Base-by-base conservation (phyloP, 2,329 filamentous ascomycete species). In the Drechslerella dactyloides region DNA sequence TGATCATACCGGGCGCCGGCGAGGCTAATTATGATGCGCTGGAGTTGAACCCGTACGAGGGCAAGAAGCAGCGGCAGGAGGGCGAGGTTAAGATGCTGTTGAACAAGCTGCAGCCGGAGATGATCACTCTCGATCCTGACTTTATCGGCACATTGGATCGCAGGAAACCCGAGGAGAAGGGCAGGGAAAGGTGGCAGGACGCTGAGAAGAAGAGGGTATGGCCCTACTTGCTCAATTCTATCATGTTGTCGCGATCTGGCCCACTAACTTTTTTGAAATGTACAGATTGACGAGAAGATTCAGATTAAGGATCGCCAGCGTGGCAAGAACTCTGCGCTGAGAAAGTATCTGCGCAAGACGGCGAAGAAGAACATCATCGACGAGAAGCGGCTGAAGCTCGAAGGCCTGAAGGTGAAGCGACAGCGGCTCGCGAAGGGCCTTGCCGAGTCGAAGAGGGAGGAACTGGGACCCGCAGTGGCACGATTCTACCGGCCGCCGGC, bases 1-100 rank as follows among this genome's bases (percentile, higher is more conserved):
- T 97, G 78, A 86, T 99, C 76, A 87, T 97, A 1, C 94, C 94
- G 6, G 94, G 94, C 53, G 90, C 93, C n/a, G 94, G 94, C 73
- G 94, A 99, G 80, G 88, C 94, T 78, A 97, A 97, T 84, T 97
- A 90, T 79, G 94, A 99, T 79, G 90, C 92, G 1, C 83, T 97
- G 60, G 94, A 99, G 80, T 84, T 88, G 76, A 99, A 99, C 82
- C 94, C 94, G 35, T 97, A 93, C 84, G 94, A 97, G 82, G 96
- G 89, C 59, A 85, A 84, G 77, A 96, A 94, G 81, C 93, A 97
- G 82, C 87, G 94, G 77, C 93, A 96, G 80, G 94, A 99, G 81
- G 85, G 85, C 56, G 94, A 99, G 80, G 92, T 99, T 79, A 91
- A 90, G 82, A 84, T 86, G 11, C 84, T 99, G 74, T 86, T 99